A percentile compares a stretch with the other conserved stretches of the same genome.
Conservation (phyloP, 257 asterid genomes). For the Ballota nigra region DNA sequence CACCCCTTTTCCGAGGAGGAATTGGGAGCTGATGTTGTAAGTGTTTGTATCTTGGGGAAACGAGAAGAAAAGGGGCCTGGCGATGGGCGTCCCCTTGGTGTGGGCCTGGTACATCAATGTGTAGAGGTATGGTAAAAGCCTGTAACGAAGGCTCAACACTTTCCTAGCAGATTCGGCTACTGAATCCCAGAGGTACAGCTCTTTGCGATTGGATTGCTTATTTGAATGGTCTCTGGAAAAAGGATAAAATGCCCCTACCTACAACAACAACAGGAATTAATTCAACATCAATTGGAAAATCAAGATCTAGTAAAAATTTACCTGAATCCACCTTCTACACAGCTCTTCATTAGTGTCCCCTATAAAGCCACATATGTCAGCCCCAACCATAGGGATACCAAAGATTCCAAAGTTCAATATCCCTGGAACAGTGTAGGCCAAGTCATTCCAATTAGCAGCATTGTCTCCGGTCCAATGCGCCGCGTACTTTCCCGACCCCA, state of each 20-base stretch:
- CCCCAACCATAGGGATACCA: constrained; percentile 96
- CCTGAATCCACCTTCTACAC: constrained; percentile 92
- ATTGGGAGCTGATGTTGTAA: constrained; percentile 48
- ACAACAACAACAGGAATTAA: not conserved
- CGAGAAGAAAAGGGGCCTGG: constrained; percentile 66
- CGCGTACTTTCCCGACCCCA: constrained; percentile 82
- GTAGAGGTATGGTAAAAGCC: constrained; percentile 57
- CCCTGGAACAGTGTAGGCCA: constrained; percentile 65
- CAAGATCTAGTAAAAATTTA: constrained; percentile 6
- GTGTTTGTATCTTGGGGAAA: constrained; percentile 47
- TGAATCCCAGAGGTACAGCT: constrained; percentile 57
- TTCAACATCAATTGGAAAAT: too few species aligned
- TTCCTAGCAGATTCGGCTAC: constrained; percentile 57
- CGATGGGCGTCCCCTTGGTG: constrained; percentile 54
- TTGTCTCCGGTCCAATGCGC: constrained; percentile 99
- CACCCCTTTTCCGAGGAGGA: constrained; percentile 50
- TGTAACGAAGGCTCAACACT: constrained; percentile 56
- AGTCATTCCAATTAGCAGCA: constrained; percentile 81
- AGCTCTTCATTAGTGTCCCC: constrained; percentile 79
- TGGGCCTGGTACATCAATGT: constrained; percentile 59
- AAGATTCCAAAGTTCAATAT: constrained; percentile 75
- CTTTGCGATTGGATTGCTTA: constrained; percentile 35
- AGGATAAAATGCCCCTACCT: constrained; percentile 71
- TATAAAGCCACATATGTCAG: constrained; percentile 87
- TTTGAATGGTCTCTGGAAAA: constrained; percentile 60